Evolutionary conservation across 495 filamentous ascomycete species (phyloP), one percentile per base, ranked within the genome.

Genomic region (Arthonia radiata): DNA sequence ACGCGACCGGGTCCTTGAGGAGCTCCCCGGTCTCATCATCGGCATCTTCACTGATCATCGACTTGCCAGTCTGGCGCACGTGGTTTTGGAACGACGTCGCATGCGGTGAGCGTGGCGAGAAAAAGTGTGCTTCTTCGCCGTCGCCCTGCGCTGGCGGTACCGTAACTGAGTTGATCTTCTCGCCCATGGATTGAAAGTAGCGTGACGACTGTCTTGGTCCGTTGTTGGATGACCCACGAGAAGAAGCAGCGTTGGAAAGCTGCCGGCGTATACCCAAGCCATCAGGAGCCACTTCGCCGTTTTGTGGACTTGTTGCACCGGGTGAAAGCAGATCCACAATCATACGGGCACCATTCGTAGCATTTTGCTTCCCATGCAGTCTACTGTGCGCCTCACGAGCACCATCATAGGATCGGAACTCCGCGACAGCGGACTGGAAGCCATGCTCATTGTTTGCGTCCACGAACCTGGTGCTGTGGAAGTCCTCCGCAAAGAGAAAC

Each of bases 21-120:
- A 90, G 50, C 39, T 81, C 71, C 4, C 72, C 71, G 1, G 78
- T 82, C 40, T 91, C 81, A 36, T 90, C 80, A 31, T 72, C 61
- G 8, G 59, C 48, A 39, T 89, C 78, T 39, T 80, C 67, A 38
- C 75, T 79, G 37, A 92, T 91, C 29, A 89, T 60, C 2, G 70
- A 66, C 47, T 83, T 91, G 29, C 81, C 75, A 10, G 68, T 67
- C 25, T 75, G 57, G 27, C 76, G 67, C 12, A 64, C 63, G 15
- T 65, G 59, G 29, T 78, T 71, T 24, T 57, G 53, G 6, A 79
- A 55, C 25, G 75, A 65, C 38, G 75, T 79, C 21, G 66, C 71
- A 31, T 86, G 71, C 6, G 78, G 74, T 13, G 78, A 89, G 38
- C 81, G 72, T 2, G 78, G 74, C 11, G 71, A 78, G 49, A 89